Evolutionary conservation across 202 grass and related monocot genomes (phyloP), one percentile per base, ranked within the genome.

Genomic region (Panicum virgatum): DNA sequence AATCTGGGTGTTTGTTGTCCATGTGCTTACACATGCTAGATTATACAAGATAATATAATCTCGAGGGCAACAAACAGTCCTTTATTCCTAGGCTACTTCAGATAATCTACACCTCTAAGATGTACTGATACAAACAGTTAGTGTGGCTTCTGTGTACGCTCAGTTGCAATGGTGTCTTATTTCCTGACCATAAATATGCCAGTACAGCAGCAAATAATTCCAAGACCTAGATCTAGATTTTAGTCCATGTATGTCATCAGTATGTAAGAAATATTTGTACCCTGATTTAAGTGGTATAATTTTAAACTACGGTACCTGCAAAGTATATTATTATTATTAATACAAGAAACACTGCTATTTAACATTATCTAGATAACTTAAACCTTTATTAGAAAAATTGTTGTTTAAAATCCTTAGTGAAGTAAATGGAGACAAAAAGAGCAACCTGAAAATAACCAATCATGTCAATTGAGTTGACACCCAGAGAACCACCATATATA

Each of bases 391-490:
- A 76, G 48, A 67, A 46, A 2, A 47, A 68, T 84, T n/a, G n/a
- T 19, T 69, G 20, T 14, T 22, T 46, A 26, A 45, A 39, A 40
- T 62, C 20, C 11, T 66, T 16, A 22, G 9, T n/a, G 5, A 7
- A 45, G 15, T 68, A 40, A 75, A 51, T 23, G 72, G 15, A 40
- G 44, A 34, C 16, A 63, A 72, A 62, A 66, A 42, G 43, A 54
- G n/a, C 3, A 54, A 89, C 92, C 92, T 94, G 86, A 76, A 94
- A 94, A 67, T 94, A 94, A 86, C 72, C 53, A 72, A 94, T 89
- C 92, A 94, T 91, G 66, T 86, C 84, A 34, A 89, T 48, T 75
- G 92, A 94, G 36, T 91, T 73, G 38, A 84, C 66, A 51, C 92
- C 92, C 51, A 94, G 83, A 67, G 82, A 72, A 54, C 92, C 92